A percentile compares a stretch with the other conserved stretches of the same genome.
These are phyloP conservation scores for Cajanus cajan DNA, from an alignment of 306 rosid species.

Conservation along the genomic window DNA sequence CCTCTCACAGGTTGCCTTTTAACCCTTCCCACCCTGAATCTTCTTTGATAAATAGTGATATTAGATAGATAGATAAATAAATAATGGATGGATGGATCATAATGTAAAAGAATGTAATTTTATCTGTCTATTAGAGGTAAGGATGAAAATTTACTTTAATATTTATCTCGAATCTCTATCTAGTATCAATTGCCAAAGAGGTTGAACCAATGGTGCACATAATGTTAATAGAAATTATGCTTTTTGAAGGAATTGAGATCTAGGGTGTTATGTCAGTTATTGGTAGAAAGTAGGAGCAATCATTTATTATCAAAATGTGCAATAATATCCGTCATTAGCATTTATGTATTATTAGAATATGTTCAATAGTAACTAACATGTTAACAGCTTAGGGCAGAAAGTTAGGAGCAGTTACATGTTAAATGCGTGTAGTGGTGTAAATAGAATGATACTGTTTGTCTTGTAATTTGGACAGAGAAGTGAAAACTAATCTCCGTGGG, in stretches of 20 bases:
- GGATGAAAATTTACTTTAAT: neutral
- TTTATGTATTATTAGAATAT: neutral
- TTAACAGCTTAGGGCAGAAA: neutral
- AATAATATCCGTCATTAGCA: neutral
- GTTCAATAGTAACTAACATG: neutral
- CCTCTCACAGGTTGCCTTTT: slow-evolving; percentile 74
- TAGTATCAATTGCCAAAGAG: neutral
- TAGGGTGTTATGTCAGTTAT: neutral
- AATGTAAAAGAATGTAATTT: too few relatives aligned
- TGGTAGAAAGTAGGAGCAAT: neutral
- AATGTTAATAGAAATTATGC: neutral
- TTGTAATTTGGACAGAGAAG: neutral
- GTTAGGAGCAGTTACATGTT: neutral
- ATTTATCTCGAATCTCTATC: slow-evolving; percentile 6
- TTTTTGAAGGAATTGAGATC: neutral
- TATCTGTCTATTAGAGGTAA: neutral
- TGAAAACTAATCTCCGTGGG: neutral
- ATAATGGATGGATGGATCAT: too few relatives aligned
- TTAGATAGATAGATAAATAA: neutral
- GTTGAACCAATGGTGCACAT: neutral
- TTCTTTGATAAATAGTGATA: slow-evolving; percentile 5
- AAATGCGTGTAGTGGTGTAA: neutral
- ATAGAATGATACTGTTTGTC: neutral
- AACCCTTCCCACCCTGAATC: neutral
- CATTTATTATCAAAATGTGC: neutral